phyloP scores from a whole-genome alignment of 129 eudicot genomes.

The Escallonia herrerae region DNA sequence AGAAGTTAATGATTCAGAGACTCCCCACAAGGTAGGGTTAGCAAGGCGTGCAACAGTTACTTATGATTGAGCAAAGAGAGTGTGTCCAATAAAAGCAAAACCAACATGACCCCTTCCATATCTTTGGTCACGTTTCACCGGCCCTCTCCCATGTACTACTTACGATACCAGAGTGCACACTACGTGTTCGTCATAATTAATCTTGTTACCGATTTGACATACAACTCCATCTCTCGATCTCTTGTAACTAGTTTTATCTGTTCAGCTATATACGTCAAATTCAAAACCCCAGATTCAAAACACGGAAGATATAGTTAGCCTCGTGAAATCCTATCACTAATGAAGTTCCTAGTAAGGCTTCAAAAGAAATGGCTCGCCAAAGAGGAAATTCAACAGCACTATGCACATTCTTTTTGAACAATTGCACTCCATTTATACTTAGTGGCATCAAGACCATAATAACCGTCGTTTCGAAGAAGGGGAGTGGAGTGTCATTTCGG shows the following conservation, averaged over 20 bases:
- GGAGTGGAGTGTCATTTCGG: too few relatives aligned
- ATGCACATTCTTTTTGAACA: too few relatives aligned
- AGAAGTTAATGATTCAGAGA: background rate
- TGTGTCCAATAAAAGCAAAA: slow-evolving; percentile 30
- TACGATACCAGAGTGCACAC: slow-evolving; percentile 9
- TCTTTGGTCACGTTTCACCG: slow-evolving; percentile 17
- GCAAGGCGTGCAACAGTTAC: slow-evolving; percentile 34
- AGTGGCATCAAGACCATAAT: too few relatives aligned
- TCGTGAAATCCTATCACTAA: background rate
- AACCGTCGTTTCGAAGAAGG: too few relatives aligned
- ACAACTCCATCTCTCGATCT: background rate
- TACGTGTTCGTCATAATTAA: background rate
- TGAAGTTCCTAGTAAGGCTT: too few relatives aligned
- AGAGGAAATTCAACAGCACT: too few relatives aligned
- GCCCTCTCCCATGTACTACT: background rate
- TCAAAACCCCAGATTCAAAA: too few relatives aligned
- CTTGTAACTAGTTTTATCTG: background rate
- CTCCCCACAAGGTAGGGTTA: slow-evolving; percentile 22
- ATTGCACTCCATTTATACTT: too few relatives aligned
- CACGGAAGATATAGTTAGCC: background rate
- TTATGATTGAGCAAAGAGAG: slow-evolving; percentile 22
- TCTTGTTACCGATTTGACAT: background rate
- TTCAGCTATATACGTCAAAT: background rate
- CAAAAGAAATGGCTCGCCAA: too few relatives aligned
- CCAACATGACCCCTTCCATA: slow-evolving; percentile 4